phyloP scores from a whole-genome alignment of 306 rosid genomes.

The Gillenia trifoliata region DNA sequence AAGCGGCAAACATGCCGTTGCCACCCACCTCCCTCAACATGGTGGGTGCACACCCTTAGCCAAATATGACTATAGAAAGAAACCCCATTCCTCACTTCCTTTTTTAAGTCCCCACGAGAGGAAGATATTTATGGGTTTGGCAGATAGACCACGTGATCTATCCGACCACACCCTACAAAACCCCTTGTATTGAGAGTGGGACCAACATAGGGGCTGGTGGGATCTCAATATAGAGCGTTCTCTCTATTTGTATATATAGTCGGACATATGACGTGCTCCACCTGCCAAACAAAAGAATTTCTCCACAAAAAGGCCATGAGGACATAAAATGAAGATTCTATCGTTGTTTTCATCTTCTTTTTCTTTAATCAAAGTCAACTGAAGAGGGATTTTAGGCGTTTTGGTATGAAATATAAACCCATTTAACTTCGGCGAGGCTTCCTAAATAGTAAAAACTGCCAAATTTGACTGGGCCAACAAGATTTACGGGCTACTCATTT shows the following conservation, averaged over 20 bases:
- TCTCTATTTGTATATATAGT: too few species aligned
- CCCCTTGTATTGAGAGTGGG: neutral
- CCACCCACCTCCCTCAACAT: neutral
- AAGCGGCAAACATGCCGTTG: constrained; percentile 21
- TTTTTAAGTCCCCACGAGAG: neutral
- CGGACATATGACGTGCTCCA: too few species aligned
- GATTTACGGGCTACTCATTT: neutral
- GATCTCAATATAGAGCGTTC: too few species aligned
- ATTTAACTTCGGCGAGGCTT: neutral
- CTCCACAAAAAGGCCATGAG: too few species aligned
- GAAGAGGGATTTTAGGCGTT: neutral
- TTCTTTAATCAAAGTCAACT: neutral
- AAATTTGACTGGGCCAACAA: neutral
- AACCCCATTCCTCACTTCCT: neutral
- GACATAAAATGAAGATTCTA: too few species aligned
- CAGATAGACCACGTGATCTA: neutral
- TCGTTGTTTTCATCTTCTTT: neutral
- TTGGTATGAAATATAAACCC: neutral
- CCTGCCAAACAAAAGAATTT: too few species aligned
- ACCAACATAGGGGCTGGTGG: too few species aligned
- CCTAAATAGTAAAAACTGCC: neutral
- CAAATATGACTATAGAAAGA: neutral
- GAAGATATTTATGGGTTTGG: too few species aligned
- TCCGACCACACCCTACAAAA: neutral
- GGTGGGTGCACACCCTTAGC: neutral